phyloP scores from a whole-genome alignment of 1,284 basidiomycete species.

The Prillingera fragicola region DNA sequence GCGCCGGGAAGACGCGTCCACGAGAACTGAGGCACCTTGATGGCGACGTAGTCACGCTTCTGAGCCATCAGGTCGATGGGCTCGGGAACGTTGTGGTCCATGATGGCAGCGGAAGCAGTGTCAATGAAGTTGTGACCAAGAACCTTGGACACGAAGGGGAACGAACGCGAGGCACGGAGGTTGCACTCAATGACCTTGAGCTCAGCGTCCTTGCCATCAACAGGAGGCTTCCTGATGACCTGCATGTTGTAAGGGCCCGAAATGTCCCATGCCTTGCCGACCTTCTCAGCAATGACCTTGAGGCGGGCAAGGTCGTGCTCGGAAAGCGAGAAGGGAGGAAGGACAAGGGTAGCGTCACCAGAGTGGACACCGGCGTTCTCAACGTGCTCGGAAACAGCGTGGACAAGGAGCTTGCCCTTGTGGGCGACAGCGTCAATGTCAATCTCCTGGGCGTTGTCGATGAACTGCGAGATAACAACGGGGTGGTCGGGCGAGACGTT shows the following conservation, averaged over 20 bases:
- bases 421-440: constrained; percentile 97
- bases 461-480: constrained; percentile 98
- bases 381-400: constrained; percentile 96
- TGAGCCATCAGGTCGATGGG: constrained; percentile 91
- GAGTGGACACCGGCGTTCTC: constrained; percentile 99
- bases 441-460: constrained; percentile 95
- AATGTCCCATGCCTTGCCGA: constrained; percentile 90
- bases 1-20: constrained; percentile 85
- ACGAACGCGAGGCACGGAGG: constrained; percentile 91
- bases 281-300: constrained; percentile 91
- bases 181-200: constrained; percentile 99
- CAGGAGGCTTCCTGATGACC: constrained; percentile 79
- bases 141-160: constrained; percentile 99
- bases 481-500: constrained; percentile 95
- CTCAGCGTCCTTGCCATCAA: constrained; percentile 54
- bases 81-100: constrained; percentile 75
- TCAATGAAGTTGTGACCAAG: constrained; percentile 96
- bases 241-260: constrained; percentile 99
- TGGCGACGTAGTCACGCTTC: constrained; percentile 84
- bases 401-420: constrained; percentile 88
- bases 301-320: constrained; percentile 71
- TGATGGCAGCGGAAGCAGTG: constrained; percentile 86
- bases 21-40: constrained; percentile 98
- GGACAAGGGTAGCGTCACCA: constrained; percentile 93
- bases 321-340: constrained; percentile 86